Conservation (phyloP, 2,329 filamentous ascomycete genomes). For the Phyllosticta ampelicida region DNA sequence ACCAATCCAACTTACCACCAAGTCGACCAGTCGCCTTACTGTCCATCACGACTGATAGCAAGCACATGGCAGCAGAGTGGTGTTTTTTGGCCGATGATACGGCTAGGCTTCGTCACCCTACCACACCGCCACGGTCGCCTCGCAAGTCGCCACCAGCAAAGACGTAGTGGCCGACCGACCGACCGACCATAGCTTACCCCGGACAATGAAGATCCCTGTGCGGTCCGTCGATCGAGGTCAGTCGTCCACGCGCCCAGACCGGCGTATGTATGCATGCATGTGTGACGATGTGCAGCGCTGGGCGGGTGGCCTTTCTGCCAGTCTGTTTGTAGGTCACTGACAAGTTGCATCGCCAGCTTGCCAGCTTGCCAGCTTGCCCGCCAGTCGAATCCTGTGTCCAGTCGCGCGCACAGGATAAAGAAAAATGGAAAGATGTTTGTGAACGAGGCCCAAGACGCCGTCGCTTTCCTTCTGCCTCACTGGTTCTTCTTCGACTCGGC, state of each 20-base stretch:
- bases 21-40: neutral
- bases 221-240: neutral
- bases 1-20: too few relatives aligned
- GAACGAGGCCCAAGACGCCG: neutral
- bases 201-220: neutral
- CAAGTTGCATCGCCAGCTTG: neutral
- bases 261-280: neutral
- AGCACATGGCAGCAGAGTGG: neutral
- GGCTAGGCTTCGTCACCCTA: neutral
- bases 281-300: neutral
- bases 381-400: neutral
- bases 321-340: neutral
- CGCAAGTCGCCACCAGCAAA: neutral
- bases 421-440: neutral
- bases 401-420: neutral
- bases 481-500: conserved; percentile 28
- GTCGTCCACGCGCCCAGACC: neutral
- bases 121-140: neutral
- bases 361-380: neutral
- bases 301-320: neutral
- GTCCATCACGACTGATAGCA: neutral
- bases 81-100: neutral
- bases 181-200: neutral
- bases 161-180: neutral
- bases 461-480: neutral